phyloP scores from a whole-genome alignment of 164 flowering plant species.

The Tetrastigma voinierianum region DNA sequence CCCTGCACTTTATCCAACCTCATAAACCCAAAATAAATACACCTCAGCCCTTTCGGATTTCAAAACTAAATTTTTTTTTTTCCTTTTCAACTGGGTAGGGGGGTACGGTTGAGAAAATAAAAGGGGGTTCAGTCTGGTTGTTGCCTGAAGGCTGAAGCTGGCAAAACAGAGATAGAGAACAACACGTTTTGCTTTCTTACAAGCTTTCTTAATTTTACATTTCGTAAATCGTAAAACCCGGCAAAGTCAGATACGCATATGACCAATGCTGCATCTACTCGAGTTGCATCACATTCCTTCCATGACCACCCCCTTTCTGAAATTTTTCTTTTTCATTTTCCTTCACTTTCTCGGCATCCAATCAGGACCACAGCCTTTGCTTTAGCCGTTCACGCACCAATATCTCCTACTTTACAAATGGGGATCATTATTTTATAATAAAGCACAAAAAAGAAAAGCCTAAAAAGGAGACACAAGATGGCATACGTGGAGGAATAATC shows the following conservation, averaged over 20 bases:
- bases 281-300: conserved; percentile 36
- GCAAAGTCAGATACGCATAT: conserved; percentile 18
- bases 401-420: too few relatives aligned
- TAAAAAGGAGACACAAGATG: too few relatives aligned
- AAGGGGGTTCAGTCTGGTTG: not conserved
- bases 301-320: conserved; percentile 20
- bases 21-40: not conserved
- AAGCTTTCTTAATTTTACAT: too few relatives aligned
- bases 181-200: conserved; percentile 12
- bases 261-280: conserved; percentile 19
- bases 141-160: not conserved
- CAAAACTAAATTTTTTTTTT: too few relatives aligned
- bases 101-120: too few relatives aligned
- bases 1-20: not conserved
- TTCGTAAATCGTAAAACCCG: not conserved
- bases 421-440: too few relatives aligned
- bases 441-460: too few relatives aligned
- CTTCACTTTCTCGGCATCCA: too few relatives aligned
- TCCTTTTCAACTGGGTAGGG: not conserved
- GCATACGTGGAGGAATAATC: too few relatives aligned
- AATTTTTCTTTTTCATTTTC: not conserved
- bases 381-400: too few relatives aligned
- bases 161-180: conserved; percentile 1
- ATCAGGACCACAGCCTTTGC: too few relatives aligned
- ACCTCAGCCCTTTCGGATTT: too few relatives aligned